Base-by-base conservation (phyloP, 1,284 basidiomycete genomes). In the Apiotrichum laibachii region DNA sequence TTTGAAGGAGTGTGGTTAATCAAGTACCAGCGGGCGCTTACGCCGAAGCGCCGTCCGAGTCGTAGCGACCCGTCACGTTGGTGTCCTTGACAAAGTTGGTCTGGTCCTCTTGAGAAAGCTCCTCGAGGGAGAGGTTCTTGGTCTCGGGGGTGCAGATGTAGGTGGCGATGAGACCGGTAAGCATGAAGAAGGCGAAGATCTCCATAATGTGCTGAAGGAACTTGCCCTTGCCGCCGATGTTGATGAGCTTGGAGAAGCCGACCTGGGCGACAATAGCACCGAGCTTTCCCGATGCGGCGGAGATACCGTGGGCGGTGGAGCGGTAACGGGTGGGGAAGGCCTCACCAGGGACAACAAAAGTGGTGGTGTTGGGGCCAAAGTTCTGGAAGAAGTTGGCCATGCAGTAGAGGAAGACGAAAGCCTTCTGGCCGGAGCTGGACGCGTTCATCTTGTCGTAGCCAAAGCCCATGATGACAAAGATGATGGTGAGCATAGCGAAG, bases 241-340 rank as follows among this genome's bases (percentile, higher is more conserved):
- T 81, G 75, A 82, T 84, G 51, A 91, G 76, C 57, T 83, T 83
- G 35, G 85, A 83, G 76, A 92, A 90, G 47, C 85, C 88, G 64
- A 90, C 85, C 77, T 91, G 88, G 5, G 88, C 86, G 50, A 92
- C 77, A 72, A 93, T 88, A 54, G 90, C 90, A 45, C 90, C 90
- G 52, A 90, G 81, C 77, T 92, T 92, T 53, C 88, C 89, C 31
- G 84, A 85, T 5, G 88, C 89, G 19, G 90, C 90, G 19, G 86
- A 88, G 72, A 93, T 90, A 76, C 90, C 90, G 76, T 92, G 89
- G 3, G 85, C 87, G 7, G 89, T 90, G 0, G 88, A 88, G 52
- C 89, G 83, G 79, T 90, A 90, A 48, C 90, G 85, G 3, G 90
- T 92, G 2, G 90, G 90, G 86, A 92, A 93, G 33, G 82, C 84